Evolutionary conservation across 768 basidiomycete species (phyloP), one percentile per base, ranked within the genome.

Genomic region (Pleurotus platypus): DNA sequence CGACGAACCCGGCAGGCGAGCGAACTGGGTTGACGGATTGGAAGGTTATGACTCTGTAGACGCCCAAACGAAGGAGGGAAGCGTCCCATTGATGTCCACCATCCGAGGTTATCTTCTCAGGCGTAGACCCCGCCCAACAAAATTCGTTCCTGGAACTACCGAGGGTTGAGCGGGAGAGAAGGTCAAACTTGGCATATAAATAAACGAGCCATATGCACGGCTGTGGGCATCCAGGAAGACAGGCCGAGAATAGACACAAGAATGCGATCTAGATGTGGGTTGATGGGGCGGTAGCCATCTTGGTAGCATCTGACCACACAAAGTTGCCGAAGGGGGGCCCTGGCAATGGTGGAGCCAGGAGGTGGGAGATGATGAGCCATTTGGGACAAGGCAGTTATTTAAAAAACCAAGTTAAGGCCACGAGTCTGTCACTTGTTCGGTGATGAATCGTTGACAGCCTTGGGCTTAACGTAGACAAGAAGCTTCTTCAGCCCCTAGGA

Each of bases 111-210:
- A n/a, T 45, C 42, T 45, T 45, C 42, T 22, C 42, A 16, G 42
- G 20, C 42, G 9, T 45, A 45, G n/a, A 22, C 42, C 42, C 20
- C 5, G n/a, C 42, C 20, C 20, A 22, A 22, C 42, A 45, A 45
- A 22, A 50, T 24, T 27, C 49, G 30, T 50, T 50, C 49, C 49
- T 50, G 49, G 22, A 35, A 35, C n/a, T 16, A 50, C 49, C 49
- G 27, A 50, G 27, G 30, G 49, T 50, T 50, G 22, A 50, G 49
- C 27, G 51, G 51, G 24, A 39, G 42, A 24, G 51, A 38, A 42
- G 27, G 38, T 26, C 4, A 7, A 18, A 20, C 22, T n/a, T 53
- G 51, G 11, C 42, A 53, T 53, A 39, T 53, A 39, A 22, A 53
- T 40, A 20, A 24, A 35, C 35, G 38, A 45, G 39, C 24, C 42